Evolutionary conservation across 345 rosid genomes (phyloP).

Genomic region (Linum usitatissimum): DNA sequence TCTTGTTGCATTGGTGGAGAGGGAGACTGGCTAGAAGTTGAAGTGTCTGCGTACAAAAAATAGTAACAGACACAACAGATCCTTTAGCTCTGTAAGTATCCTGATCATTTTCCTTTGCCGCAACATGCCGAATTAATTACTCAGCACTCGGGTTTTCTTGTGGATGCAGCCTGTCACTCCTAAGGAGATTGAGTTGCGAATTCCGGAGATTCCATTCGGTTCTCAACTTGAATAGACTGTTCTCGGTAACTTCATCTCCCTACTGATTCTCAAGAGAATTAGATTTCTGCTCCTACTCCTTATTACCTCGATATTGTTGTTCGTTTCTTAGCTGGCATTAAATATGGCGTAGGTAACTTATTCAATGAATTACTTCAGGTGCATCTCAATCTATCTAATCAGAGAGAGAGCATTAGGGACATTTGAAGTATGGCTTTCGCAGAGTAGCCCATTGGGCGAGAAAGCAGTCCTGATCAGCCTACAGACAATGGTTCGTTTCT

Average conservation of each 20-base stretch:
- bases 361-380: slow-evolving; percentile 34
- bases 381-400: slow-evolving; percentile 59
- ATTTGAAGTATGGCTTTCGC: slow-evolving; percentile 63
- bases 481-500: slow-evolving; percentile 79
- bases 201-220: slow-evolving; percentile 50
- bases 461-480: slow-evolving; percentile 67
- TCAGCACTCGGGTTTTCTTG: slow-evolving; percentile 10
- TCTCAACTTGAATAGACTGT: slow-evolving; percentile 54
- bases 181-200: slow-evolving; percentile 63
- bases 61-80: too few species aligned
- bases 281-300: background rate
- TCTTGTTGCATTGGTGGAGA: too few species aligned
- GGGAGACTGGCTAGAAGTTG: too few species aligned
- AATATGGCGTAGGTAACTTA: too few species aligned
- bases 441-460: slow-evolving; percentile 44
- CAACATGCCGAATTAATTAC: slow-evolving; percentile 5
- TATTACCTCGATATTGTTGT: too few species aligned
- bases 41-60: too few species aligned
- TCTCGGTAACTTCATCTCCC: slow-evolving; percentile 36
- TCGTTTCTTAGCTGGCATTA: too few species aligned
- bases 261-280: background rate
- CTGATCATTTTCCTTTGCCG: too few species aligned
- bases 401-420: slow-evolving; percentile 69
- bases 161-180: slow-evolving; percentile 44
- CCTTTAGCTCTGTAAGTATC: too few species aligned